Evolutionary conservation across 805 yeast genomes (phyloP).

Genomic region (Hermanozyma aechmeae): DNA sequence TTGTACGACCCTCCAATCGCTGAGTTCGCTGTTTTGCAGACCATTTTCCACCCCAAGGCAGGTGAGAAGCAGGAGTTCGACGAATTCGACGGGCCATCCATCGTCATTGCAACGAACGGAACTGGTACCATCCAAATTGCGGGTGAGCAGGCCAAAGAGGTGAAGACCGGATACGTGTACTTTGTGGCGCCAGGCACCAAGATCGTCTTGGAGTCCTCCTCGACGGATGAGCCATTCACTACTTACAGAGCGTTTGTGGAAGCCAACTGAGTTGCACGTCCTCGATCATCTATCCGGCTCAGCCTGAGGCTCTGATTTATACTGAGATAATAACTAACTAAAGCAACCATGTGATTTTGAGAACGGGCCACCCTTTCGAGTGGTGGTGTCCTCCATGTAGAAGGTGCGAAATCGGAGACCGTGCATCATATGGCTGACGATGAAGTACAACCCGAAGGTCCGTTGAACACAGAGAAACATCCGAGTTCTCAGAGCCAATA

Average conservation of each 20-base stretch:
- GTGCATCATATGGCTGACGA: too few relatives aligned
- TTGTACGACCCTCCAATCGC: constrained; percentile 94
- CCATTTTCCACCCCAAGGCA: constrained; percentile 42
- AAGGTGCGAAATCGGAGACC: too few relatives aligned
- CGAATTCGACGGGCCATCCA: constrained; percentile 77
- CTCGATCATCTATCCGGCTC: too few relatives aligned
- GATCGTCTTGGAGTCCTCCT: constrained; percentile 47
- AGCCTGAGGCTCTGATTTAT: too few relatives aligned
- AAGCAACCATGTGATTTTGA: too few relatives aligned
- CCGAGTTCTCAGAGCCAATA: too few relatives aligned
- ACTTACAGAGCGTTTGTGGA: constrained; percentile 89
- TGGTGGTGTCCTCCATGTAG: too few relatives aligned
- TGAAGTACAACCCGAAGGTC: too few relatives aligned
- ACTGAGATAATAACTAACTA: too few relatives aligned
- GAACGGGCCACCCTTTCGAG: too few relatives aligned
- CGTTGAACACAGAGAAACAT: too few relatives aligned
- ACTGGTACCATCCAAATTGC: constrained; percentile 47
- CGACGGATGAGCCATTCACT: constrained; percentile 45
- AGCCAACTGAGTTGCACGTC: constrained; percentile 22
- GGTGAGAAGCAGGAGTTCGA: constrained; percentile 48
- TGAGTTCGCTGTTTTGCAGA: constrained; percentile 90
- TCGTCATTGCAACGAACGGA: constrained; percentile 78
- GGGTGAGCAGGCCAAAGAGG: constrained; percentile 27
- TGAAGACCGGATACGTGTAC: constrained; percentile 69
- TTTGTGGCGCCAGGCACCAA: constrained; percentile 75